phyloP scores from a whole-genome alignment of 1,139 yeast species.

The Suzukiozyma palmioleophila region DNA sequence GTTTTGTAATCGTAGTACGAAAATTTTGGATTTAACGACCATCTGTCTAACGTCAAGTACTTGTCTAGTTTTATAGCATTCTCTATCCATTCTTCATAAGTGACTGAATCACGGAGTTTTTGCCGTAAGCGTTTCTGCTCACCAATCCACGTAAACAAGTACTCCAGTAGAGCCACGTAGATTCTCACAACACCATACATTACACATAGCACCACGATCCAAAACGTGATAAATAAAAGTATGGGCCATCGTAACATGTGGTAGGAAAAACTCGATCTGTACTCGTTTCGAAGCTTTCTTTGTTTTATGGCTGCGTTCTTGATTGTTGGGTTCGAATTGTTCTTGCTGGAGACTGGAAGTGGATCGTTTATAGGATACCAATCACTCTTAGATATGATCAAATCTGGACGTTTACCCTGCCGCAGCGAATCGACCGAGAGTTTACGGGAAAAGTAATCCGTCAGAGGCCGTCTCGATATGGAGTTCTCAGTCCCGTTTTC shows the following conservation, averaged over 20 bases:
- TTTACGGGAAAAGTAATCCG: not conserved
- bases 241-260: slow-evolving; percentile 64
- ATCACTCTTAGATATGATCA: slow-evolving; percentile 58
- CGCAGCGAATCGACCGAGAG: not conserved
- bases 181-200: slow-evolving; percentile 52
- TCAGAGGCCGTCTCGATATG: slow-evolving; percentile 1
- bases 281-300: slow-evolving; percentile 34
- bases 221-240: slow-evolving; percentile 43
- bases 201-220: slow-evolving; percentile 50
- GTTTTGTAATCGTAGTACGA: slow-evolving; percentile 69
- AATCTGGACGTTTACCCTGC: slow-evolving; percentile 15
- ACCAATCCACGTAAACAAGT: slow-evolving; percentile 57
- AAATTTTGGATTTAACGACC: slow-evolving; percentile 61
- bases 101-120: slow-evolving; percentile 42
- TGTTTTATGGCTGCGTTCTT: slow-evolving; percentile 10
- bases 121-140: slow-evolving; percentile 47
- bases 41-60: slow-evolving; percentile 53
- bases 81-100: slow-evolving; percentile 59
- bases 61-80: slow-evolving; percentile 58
- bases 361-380: slow-evolving; percentile 53
- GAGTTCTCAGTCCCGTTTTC: slow-evolving; percentile 5
- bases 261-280: slow-evolving; percentile 46
- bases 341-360: slow-evolving; percentile 3
- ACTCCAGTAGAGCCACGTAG: slow-evolving; percentile 63
- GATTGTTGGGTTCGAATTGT: slow-evolving; percentile 5